Evolutionary conservation across 192 early-diverging fungal species (phyloP).

Genomic region (Gonapodya sp.): DNA sequence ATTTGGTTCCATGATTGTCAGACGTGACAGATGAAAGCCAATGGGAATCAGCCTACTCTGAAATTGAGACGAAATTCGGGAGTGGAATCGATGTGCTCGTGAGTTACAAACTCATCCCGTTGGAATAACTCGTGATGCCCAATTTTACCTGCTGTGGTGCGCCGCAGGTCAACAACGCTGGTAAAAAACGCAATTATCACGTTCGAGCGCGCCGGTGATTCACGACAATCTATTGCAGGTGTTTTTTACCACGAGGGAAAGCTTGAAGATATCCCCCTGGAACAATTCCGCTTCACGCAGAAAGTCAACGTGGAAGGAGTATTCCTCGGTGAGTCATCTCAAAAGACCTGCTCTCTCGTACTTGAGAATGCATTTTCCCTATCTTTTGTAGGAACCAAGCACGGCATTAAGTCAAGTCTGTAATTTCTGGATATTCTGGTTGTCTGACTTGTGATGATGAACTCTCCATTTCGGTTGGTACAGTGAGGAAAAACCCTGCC

Average conservation of each 20-base stretch:
- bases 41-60: not conserved
- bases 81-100: not conserved
- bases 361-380: too few relatives aligned
- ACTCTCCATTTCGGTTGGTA: too few relatives aligned
- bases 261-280: not conserved
- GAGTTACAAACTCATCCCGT: not conserved
- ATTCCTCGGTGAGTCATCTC: constrained; percentile 2
- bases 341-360: too few relatives aligned
- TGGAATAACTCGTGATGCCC: too few relatives aligned
- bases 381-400: not conserved
- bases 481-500: not conserved
- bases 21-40: not conserved
- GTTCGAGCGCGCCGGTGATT: not conserved
- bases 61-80: not conserved
- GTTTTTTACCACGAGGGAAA: not conserved
- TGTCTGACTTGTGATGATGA: too few relatives aligned
- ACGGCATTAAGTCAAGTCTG: not conserved
- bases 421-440: too few relatives aligned
- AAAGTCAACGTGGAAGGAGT: constrained; percentile 5
- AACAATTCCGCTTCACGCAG: not conserved
- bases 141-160: too few relatives aligned
- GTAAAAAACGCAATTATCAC: too few relatives aligned
- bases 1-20: not conserved
- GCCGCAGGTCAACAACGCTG: too few relatives aligned
- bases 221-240: not conserved